Percentiles rank a stretch among this genome's conserved stretches.
phyloP scores from a whole-genome alignment of 2,329 filamentous ascomycete species.

The Aspergillus sp. region DNA sequence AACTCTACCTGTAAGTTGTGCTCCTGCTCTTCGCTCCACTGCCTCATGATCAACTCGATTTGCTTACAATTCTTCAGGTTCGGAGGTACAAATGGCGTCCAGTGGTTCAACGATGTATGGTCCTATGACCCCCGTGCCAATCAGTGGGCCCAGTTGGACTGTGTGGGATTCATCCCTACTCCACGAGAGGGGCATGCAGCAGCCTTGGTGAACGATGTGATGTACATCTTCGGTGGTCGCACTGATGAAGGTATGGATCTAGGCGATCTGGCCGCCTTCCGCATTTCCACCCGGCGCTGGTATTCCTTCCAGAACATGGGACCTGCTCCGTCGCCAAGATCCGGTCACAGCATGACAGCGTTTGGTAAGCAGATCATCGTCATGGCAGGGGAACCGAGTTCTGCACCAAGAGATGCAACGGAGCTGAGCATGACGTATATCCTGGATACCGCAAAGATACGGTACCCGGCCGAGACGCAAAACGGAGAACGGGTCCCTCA shows the following conservation, averaged over 20 bases:
- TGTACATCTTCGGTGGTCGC: constrained; percentile 98
- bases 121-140: constrained; percentile 84
- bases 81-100: constrained; percentile 89
- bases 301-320: constrained; percentile 99
- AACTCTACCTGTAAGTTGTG: constrained; percentile 77
- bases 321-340: constrained; percentile 86
- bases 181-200: constrained; percentile 93
- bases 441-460: constrained; percentile 91
- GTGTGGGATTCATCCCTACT: constrained; percentile 94
- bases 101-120: constrained; percentile 99
- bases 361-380: constrained; percentile 91
- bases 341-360: constrained; percentile 96
- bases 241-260: constrained; percentile 91
- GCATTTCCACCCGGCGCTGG: constrained; percentile 82
- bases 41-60: not conserved
- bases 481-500: constrained; percentile 41
- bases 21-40: not conserved
- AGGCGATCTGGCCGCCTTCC: constrained; percentile 85
- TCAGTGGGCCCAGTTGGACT: constrained; percentile 84
- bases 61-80: constrained; percentile 58
- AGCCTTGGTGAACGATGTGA: constrained; percentile 90
- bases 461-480: constrained; percentile 78
- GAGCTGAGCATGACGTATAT: constrained; percentile 89
- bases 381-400: constrained; percentile 90
- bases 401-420: constrained; percentile 72